Evolutionary conservation across 306 rosid genomes (phyloP).

Genomic region (Vigna mungo): DNA sequence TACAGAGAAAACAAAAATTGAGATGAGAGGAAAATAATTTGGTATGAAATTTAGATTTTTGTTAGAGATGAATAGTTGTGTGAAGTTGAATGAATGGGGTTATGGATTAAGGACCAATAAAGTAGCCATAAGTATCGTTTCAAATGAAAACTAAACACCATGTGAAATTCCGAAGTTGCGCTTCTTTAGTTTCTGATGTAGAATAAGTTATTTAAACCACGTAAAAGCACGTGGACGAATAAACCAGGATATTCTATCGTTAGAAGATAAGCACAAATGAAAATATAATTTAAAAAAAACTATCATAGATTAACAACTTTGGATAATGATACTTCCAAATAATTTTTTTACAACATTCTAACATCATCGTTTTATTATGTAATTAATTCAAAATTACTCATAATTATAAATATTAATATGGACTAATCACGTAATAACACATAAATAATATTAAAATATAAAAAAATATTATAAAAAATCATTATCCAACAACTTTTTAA

Average conservation of each 20-base stretch:
- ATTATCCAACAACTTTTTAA: too few species aligned
- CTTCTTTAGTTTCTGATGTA: background rate
- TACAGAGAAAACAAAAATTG: background rate
- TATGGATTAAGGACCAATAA: slow-evolving; percentile 25
- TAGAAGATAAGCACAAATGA: background rate
- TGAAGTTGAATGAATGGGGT: background rate
- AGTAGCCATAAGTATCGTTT: slow-evolving; percentile 36
- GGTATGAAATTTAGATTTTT: background rate
- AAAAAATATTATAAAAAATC: too few species aligned
- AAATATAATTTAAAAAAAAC: background rate
- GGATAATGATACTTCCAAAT: too few species aligned
- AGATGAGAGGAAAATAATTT: background rate
- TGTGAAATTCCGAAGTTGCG: background rate
- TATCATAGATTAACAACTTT: too few species aligned
- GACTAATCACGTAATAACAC: too few species aligned
- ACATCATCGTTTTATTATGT: too few species aligned
- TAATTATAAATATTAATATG: too few species aligned
- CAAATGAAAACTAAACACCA: background rate
- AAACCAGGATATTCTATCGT: background rate
- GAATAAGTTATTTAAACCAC: background rate
- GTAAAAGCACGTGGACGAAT: background rate
- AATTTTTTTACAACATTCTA: too few species aligned
- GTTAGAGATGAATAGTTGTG: background rate
- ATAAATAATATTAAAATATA: too few species aligned
- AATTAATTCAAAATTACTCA: too few species aligned